phyloP scores from a whole-genome alignment of 2,329 filamentous ascomycete species.

The Aspergillus ochraceoroseus region DNA sequence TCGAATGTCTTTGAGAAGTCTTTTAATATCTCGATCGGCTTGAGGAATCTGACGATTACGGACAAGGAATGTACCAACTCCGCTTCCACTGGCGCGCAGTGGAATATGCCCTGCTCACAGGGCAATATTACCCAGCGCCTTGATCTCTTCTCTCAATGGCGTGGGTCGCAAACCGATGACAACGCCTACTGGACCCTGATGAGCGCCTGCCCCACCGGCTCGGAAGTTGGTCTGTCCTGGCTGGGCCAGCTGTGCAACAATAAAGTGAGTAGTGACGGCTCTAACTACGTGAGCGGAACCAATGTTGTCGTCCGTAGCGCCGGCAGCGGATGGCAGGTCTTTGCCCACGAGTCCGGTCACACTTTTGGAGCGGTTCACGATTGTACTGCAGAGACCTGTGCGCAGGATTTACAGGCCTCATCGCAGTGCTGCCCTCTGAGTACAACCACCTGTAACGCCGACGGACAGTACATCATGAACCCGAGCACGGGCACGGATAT shows the following conservation, averaged over 20 bases:
- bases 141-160: conserved; percentile 84
- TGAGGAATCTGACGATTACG: conserved; percentile 78
- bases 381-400: conserved; percentile 66
- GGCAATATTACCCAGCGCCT: conserved; percentile 67
- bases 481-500: conserved; percentile 73
- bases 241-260: conserved; percentile 75
- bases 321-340: conserved; percentile 87
- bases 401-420: conserved; percentile 55
- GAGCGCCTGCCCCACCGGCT: conserved; percentile 72
- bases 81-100: conserved; percentile 62
- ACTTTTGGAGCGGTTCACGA: conserved; percentile 96
- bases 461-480: conserved; percentile 88
- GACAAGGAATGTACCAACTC: conserved; percentile 68
- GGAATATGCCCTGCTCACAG: conserved; percentile 69
- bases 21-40: conserved; percentile 91
- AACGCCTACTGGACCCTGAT: conserved; percentile 94
- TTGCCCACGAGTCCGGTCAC: conserved; percentile 90
- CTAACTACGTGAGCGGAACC: conserved; percentile 72
- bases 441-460: conserved; percentile 63
- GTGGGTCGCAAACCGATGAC: conserved; percentile 67
- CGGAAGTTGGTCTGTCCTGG: conserved; percentile 90
- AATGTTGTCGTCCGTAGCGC: conserved; percentile 83
- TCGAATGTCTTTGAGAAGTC: conserved; percentile 82
- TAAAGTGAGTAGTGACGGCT: conserved; percentile 48
- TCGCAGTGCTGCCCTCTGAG: conserved; percentile 79